Base-by-base conservation (phyloP, 345 rosid genomes). In the Camelina neglecta region DNA sequence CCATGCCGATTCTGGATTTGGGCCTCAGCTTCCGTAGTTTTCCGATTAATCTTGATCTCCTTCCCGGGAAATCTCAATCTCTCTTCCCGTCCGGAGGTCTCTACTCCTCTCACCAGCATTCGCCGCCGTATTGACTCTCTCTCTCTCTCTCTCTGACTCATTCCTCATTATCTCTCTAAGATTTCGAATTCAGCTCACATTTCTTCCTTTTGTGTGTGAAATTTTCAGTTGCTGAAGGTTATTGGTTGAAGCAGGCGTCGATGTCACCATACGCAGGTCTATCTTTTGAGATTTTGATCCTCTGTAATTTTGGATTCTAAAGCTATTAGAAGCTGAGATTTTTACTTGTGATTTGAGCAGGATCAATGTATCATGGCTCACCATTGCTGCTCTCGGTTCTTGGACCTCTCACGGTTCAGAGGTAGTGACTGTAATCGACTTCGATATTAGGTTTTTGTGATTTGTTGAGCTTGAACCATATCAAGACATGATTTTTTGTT, bases 341-440 rank as follows among this genome's bases (percentile, higher is more conserved):
- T 8, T 35, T 13, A 60, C 68, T 24, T 67, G 12, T 41, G 48
- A 24, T 51, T 4, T 70, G 65, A 7, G 71, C 76, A 95, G 99
- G 99, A 82, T 92, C 97, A 57, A 95, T 95, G 96, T 92, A 90
- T 80, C 99, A 92, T 69, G 97, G 94, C 73, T 92, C 99, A 8
- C 97, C 99, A 31, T 80, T 92, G 83, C 78, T 95, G 44, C 90
- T 90, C 76, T 86, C 89, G 1, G 49, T 92, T 71, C 83, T 95
- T 8, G 99, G 99, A 41, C 97, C 96, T 45, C 91, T 92, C 35
- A 81, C 92, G 12, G 87, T 83, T 75, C 83, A 81, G 69, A 88
- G 97, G 99, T 91, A 62, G n/a, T 42, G 8, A 0, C 1, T 64
- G 5, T 31, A 33, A 33, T 60, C 36, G 44, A 10, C 64, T 49